phyloP scores from a whole-genome alignment of 2,329 filamentous ascomycete genomes.

The Rhinocladiella mackenziei region DNA sequence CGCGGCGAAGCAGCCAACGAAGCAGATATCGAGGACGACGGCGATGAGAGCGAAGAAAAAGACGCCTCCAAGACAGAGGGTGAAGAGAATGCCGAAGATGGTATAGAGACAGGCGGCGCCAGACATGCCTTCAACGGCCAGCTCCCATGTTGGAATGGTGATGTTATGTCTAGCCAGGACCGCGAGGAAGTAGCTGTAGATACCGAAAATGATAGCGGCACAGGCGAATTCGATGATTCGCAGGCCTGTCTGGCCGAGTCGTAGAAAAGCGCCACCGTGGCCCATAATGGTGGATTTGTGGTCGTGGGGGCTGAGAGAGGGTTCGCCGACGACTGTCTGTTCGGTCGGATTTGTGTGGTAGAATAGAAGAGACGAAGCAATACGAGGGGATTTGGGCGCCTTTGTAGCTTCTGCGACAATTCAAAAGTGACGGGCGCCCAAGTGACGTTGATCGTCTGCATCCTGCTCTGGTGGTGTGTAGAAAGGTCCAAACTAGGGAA shows the following conservation, averaged over 20 bases:
- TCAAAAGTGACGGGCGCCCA: not conserved
- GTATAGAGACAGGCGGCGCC: conserved; percentile 73
- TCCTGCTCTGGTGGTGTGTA: not conserved
- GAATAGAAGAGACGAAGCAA: not conserved
- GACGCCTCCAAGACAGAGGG: conserved; percentile 75
- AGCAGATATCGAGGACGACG: conserved; percentile 71
- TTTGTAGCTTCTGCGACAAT: conserved; percentile 11
- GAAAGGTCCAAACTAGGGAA: not conserved
- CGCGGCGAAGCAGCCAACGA: conserved; percentile 74
- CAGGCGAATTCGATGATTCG: conserved; percentile 71
- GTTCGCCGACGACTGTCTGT: not conserved
- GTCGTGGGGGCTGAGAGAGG: not conserved
- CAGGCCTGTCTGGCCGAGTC: conserved; percentile 65
- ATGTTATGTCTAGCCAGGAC: conserved; percentile 63
- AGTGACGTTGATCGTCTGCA: conserved; percentile 16
- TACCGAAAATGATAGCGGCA: conserved; percentile 67
- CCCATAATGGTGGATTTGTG: conserved; percentile 49
- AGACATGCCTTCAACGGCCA: conserved; percentile 73
- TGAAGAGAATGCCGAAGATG: conserved; percentile 65
- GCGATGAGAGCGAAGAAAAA: conserved; percentile 68
- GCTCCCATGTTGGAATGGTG: conserved; percentile 60
- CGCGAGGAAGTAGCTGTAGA: conserved; percentile 82
- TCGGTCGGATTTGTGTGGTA: not conserved
- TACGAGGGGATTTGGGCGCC: conserved; percentile 6
- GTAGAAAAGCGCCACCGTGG: conserved; percentile 60